A percentile compares a stretch with the other conserved stretches of the same genome.
phyloP scores from a whole-genome alignment of 768 basidiomycete species.

The Naganishia friedmannii region DNA sequence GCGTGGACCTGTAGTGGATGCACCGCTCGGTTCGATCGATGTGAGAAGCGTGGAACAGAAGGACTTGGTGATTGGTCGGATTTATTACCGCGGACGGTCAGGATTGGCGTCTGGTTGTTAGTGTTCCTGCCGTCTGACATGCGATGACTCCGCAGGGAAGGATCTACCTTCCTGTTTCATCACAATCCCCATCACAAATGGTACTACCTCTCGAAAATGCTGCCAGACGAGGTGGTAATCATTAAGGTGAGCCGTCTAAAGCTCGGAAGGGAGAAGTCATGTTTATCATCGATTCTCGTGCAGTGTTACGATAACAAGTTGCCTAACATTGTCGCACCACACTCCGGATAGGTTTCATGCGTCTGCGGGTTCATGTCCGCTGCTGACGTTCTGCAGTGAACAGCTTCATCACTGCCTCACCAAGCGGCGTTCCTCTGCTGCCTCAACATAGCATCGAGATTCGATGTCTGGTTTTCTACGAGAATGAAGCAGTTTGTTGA shows the following conservation, averaged over 20 bases:
- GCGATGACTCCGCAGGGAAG: not conserved
- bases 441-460: constrained; percentile 15
- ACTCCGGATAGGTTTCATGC: constrained; percentile 1
- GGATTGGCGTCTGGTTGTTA: constrained; percentile 1
- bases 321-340: not conserved
- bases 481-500: not conserved
- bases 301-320: constrained; percentile 15
- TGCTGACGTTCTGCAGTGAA: constrained; percentile 1
- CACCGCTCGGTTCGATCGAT: not conserved
- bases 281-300: not conserved
- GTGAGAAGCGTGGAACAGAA: not conserved
- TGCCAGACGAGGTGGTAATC: constrained; percentile 4
- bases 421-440: not conserved
- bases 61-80: not conserved
- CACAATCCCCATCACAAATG: constrained; percentile 16
- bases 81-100: not conserved
- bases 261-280: constrained; percentile 13
- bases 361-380: not conserved
- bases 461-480: constrained; percentile 16
- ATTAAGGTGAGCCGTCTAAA: constrained; percentile 11
- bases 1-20: constrained; percentile 6
- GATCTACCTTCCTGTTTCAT: constrained; percentile 1
- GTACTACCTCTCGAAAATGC: constrained; percentile 19
- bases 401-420: not conserved
- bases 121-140: not conserved